Evolutionary conservation across 495 filamentous ascomycete genomes (phyloP).

Genomic region (Neurospora sp.): DNA sequence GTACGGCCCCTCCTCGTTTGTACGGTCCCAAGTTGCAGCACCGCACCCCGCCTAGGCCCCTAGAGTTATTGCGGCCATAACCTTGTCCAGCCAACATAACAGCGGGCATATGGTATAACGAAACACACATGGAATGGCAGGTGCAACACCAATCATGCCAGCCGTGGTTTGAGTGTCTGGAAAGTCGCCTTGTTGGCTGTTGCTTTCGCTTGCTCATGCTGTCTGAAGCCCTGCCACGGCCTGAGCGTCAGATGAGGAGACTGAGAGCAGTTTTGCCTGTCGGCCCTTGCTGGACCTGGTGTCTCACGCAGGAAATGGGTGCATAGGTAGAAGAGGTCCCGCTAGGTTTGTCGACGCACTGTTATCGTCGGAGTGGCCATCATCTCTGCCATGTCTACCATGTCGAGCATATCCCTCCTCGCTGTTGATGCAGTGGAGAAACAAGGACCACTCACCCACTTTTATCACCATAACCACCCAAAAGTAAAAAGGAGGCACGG

Average conservation of each 20-base stretch:
- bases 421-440: not conserved
- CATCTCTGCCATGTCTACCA: not conserved
- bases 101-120: not conserved
- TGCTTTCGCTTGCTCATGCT: not conserved
- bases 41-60: not conserved
- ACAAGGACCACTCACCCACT: not conserved
- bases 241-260: not conserved
- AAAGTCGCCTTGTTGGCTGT: not conserved
- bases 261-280: not conserved
- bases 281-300: not conserved
- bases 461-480: not conserved
- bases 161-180: not conserved
- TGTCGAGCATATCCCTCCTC: not conserved
- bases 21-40: not conserved
- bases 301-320: not conserved
- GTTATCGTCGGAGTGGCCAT: not conserved
- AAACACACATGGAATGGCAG: not conserved
- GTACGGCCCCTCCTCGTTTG: not conserved
- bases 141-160: not conserved
- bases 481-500: not conserved
- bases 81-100: not conserved
- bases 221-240: not conserved
- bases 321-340: not conserved
- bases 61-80: not conserved
- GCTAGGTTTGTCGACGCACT: not conserved